A percentile compares a stretch with the other conserved stretches of the same genome.
These are phyloP conservation scores for Scheffersomyces ergatensis DNA, from an alignment of 805 yeast species.

Conservation along the genomic window DNA sequence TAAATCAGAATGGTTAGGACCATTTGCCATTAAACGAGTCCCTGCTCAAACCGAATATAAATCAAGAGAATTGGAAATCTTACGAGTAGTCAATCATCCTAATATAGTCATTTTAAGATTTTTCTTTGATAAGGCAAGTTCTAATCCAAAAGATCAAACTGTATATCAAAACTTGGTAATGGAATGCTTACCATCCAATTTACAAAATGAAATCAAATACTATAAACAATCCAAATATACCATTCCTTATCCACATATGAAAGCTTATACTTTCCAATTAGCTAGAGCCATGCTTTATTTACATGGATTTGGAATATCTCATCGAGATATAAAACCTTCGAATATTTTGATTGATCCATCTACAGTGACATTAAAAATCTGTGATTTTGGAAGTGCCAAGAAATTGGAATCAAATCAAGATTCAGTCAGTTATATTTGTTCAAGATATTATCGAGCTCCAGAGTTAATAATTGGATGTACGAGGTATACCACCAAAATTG, in stretches of 20 bases:
- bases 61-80: slow-evolving; percentile 74
- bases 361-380: slow-evolving; percentile 64
- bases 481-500: slow-evolving; percentile 85
- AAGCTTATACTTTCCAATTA: slow-evolving; percentile 74
- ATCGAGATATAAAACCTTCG: slow-evolving; percentile 82
- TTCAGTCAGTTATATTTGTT: slow-evolving; percentile 93
- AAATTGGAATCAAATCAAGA: slow-evolving; percentile 75
- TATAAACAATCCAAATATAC: slow-evolving; percentile 59
- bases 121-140: slow-evolving; percentile 67
- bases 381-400: slow-evolving; percentile 87
- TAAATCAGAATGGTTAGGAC: slow-evolving; percentile 75
- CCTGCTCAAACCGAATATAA: slow-evolving; percentile 88
- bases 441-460: slow-evolving; percentile 94
- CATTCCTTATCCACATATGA: slow-evolving; percentile 70
- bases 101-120: slow-evolving; percentile 68
- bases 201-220: slow-evolving; percentile 72
- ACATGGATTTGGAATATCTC: slow-evolving; percentile 78
- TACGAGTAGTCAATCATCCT: slow-evolving; percentile 76
- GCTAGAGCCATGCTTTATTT: slow-evolving; percentile 81
- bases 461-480: slow-evolving; percentile 91
- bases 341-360: slow-evolving; percentile 75
- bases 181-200: slow-evolving; percentile 83
- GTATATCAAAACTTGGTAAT: slow-evolving; percentile 78
- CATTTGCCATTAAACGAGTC: slow-evolving; percentile 79
- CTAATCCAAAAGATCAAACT: slow-evolving; percentile 50